Evolutionary conservation across 2,329 filamentous ascomycete genomes (phyloP), one percentile per base, ranked within the genome.

Genomic region (Dactylellina sp.): DNA sequence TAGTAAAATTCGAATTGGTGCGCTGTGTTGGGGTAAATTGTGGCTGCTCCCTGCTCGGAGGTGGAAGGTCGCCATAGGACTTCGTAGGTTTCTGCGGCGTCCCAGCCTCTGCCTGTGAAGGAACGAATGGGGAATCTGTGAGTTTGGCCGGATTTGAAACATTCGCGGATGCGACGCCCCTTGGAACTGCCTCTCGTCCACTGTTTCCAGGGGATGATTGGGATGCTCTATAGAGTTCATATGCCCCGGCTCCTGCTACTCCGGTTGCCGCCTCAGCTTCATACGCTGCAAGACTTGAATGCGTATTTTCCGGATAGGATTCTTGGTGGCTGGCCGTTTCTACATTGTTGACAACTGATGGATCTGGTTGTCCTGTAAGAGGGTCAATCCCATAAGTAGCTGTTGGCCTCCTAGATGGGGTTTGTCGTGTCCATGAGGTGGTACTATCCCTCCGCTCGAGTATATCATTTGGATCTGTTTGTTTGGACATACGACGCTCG

Each of bases 181-280:
- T 88, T 80, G 92, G 91, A 82, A 93, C 89, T 82, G 86, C 86
- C 78, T 86, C 84, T 77, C 82, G 81, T 61, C 81, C 80, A 71
- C 86, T 70, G 20, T 72, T 65, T 32, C 65, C 66, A 25, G 75
- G 62, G 12, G 46, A 35, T 39, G 52, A 9, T 14, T 71, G 71
- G 4, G 53, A 55, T n/a, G 50, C 12, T 25, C 60, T 42, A 37
- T 71, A 63, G 22, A 75, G 71, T n/a, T 75, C 63, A 12, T 75
- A 70, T 12, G 76, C 75, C 20, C 68, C 76, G 5, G 70, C 68
- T 20, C 71, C 61, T 6, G 72, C 76, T 2, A 44, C 50, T 37
- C 76, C 76, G 7, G 60, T 70, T 20, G 75, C 75, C 20, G 76
- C 75, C n/a, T 55, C 68, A 12, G 66, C 66, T 49, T 71, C 66